These are phyloP conservation scores for Pueraria montana DNA, from an alignment of 306 rosid species.

Conservation along the genomic window DNA sequence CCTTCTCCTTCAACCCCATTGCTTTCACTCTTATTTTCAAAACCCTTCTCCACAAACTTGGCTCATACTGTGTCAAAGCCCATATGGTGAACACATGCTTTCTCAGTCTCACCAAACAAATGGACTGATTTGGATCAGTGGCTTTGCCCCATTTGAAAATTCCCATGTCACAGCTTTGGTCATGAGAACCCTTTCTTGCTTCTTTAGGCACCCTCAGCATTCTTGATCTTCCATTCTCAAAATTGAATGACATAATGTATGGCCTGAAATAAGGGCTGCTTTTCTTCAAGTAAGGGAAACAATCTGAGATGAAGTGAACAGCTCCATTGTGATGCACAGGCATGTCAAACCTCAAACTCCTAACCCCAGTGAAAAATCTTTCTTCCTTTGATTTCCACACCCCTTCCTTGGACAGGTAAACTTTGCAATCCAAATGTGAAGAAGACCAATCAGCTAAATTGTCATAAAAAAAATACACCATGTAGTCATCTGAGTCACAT, in stretches of 20 bases:
- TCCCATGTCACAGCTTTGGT: background rate
- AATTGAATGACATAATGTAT: slow-evolving; percentile 4
- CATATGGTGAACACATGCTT: background rate
- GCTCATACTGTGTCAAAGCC: background rate
- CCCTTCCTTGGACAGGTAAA: background rate
- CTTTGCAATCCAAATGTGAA: background rate
- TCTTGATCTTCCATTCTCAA: background rate
- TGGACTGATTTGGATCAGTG: background rate
- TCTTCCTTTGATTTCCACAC: background rate
- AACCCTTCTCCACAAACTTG: background rate
- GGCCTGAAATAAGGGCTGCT: background rate
- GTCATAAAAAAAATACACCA: background rate
- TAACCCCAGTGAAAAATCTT: background rate
- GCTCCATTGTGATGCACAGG: background rate
- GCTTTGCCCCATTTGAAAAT: background rate
- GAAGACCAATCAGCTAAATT: background rate
- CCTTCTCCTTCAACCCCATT: background rate
- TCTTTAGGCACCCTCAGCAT: background rate
- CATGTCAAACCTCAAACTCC: background rate
- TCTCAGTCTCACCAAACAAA: background rate
- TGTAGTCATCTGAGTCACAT: background rate
- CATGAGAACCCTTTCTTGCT: background rate
- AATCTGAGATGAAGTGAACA: background rate
- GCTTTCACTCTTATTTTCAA: background rate
- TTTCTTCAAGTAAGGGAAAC: background rate